Percentiles rank a stretch among this genome's conserved stretches.
Conservation (phyloP, 257 asterid species). For the Nicotiana knightiana region DNA sequence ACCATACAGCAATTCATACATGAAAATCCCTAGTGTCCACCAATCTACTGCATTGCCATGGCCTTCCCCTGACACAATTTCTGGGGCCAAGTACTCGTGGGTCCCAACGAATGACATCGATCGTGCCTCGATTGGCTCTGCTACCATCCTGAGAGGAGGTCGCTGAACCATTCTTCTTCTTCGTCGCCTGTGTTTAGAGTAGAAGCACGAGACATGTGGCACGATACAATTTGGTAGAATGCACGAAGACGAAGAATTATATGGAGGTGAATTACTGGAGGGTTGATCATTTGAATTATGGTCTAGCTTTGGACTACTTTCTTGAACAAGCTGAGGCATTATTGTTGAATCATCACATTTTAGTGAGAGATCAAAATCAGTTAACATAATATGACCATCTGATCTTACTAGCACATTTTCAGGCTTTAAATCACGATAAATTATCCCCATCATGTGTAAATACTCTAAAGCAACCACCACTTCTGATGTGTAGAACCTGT, state of each 20-base stretch:
- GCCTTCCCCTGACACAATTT: slow-evolving; percentile 66
- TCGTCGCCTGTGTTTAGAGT: not conserved
- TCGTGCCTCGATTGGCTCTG: slow-evolving; percentile 63
- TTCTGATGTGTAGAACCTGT: slow-evolving; percentile 73
- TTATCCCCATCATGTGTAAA: slow-evolving; percentile 67
- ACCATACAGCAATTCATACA: slow-evolving; percentile 56
- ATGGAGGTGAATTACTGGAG: not conserved
- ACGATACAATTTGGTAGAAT: slow-evolving; percentile 39
- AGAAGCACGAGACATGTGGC: slow-evolving; percentile 32
- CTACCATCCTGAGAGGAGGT: slow-evolving; percentile 32
- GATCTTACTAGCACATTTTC: slow-evolving; percentile 63
- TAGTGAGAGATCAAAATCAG: slow-evolving; percentile 72
- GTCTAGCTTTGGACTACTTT: slow-evolving; percentile 2
- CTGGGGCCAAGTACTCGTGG: slow-evolving; percentile 71
- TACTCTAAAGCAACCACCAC: slow-evolving; percentile 80
- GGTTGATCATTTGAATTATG: not conserved
- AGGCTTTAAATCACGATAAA: slow-evolving; percentile 71
- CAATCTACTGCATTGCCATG: slow-evolving; percentile 78
- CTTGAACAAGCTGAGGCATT: slow-evolving; percentile 40
- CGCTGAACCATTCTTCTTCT: slow-evolving; percentile 3
- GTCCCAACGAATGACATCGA: slow-evolving; percentile 78
- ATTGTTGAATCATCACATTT: slow-evolving; percentile 38
- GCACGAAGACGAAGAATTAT: slow-evolving; percentile 32
- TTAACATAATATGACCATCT: slow-evolving; percentile 75
- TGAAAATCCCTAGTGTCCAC: slow-evolving; percentile 68